Conservation (phyloP, 306 rosid species). For the Boehmeria nivea region DNA sequence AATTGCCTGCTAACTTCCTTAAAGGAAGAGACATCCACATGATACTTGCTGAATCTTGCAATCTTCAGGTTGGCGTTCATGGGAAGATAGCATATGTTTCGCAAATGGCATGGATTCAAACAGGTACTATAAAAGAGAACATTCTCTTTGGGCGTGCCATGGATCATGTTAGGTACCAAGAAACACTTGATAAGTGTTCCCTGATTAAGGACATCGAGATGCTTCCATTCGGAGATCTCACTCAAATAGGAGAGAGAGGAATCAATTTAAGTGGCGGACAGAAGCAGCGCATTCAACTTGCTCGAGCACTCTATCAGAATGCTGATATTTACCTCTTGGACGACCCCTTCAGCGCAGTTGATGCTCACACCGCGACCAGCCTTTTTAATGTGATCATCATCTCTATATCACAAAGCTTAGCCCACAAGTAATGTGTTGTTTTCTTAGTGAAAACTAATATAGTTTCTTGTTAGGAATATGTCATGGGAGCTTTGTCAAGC, state of each 20-base stretch:
- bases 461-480: constrained; percentile 59
- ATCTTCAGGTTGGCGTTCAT: constrained; percentile 50
- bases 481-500: constrained; percentile 60
- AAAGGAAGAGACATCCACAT: too few species aligned
- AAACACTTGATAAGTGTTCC: constrained; percentile 71
- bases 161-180: constrained; percentile 54
- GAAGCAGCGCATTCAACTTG: constrained; percentile 90
- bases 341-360: constrained; percentile 97
- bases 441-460: constrained; percentile 10
- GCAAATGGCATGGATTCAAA: constrained; percentile 88
- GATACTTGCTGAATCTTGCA: background rate
- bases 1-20: too few species aligned
- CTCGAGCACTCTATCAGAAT: constrained; percentile 86
- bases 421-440: background rate
- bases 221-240: constrained; percentile 72
- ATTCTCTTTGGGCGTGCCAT: constrained; percentile 68
- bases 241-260: constrained; percentile 93
- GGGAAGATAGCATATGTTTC: constrained; percentile 86
- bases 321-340: constrained; percentile 90
- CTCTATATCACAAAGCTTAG: background rate
- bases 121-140: constrained; percentile 70
- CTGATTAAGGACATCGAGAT: constrained; percentile 70
- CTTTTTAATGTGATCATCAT: constrained; percentile 52
- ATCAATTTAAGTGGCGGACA: constrained; percentile 94
- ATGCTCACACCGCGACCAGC: constrained; percentile 85